Base-by-base conservation (phyloP, 805 yeast species). In the Helenozyma baotianmanensis region DNA sequence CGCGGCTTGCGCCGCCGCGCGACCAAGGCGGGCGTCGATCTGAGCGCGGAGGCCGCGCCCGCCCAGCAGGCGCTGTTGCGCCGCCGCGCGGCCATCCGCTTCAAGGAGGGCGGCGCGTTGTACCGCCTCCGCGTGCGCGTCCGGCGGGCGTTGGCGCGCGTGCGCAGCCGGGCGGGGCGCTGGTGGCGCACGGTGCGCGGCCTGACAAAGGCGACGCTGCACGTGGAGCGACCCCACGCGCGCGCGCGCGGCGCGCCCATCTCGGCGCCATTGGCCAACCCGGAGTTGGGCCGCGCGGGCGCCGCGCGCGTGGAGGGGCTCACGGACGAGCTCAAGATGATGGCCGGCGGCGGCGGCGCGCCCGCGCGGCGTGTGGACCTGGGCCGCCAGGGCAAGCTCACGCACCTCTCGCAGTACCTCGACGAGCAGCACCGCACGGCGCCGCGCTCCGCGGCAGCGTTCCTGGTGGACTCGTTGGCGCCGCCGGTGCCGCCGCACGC, bases 1-100 rank as follows among this genome's bases (percentile, higher is more conserved):
- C 32, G n/a, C 17, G 26, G 32, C 13, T 22, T 23, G 10, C 26
- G 26, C 18, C 26, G 15, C 11, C 22, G 23, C n/a, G 23, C 14
- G 12, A 26, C 23, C 15, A 29, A 29, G 22, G 32, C 27, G 17
- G 32, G 32, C 4, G 23, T 29, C 7, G 32, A 29, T 13, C 36
- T 42, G 16, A 14, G 42, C 14, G 25, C 35, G 5, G 26, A 31
- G 39, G 43, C 4, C 29, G 14, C 14, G 17, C 15, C 22, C 16
- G 25, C 9, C 32, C 32, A 22, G 15, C n/a, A n/a, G n/a, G n/a
- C 33, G n/a, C 25, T 25, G n/a, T 25, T 60, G 22, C 32, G 40
- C 10, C 47, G 68, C 29, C 40, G 54, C 3, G 58, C 49, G 21
- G 70, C 71, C 21, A 58, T 65, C n/a, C 48, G 50, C 28, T 47